Evolutionary conservation across 768 basidiomycete species (phyloP), one percentile per base, ranked within the genome.

Genomic region (Mycena olivaceomarginata): DNA sequence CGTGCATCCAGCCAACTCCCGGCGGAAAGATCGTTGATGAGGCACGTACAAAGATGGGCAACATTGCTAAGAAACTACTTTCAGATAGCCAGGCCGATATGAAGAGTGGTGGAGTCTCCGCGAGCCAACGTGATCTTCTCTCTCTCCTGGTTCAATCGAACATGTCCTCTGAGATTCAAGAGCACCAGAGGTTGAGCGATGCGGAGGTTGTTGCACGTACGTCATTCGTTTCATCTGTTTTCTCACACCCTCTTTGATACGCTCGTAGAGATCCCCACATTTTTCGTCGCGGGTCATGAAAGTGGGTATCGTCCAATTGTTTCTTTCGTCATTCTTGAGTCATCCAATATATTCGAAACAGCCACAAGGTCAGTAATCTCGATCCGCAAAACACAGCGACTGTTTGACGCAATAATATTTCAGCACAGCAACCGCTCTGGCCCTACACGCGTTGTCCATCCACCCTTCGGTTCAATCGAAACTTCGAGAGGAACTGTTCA

Each of bases 141-240:
- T 91, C 91, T 0, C 80, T 94, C n/a, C 85, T 95, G 9, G 85
- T 94, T 62, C 87, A 87, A 67, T 93, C 94, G 2, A 95, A 95
- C 81, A 89, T 92, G 85, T 90, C 92, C 0, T 89, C 88, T 0
- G 92, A 95, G 80, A 79, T 93, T 6, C 89, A 90, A 0, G 89
- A 89, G 9, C 84, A 78, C 59, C 92, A 93, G 81, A 84, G 86
- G 53, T 83, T 95, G 84, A 88, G 88, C 0, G 94, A 95, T 70
- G 88, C 88, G 39, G 94, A 94, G 74, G 91, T 95, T 13, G 74
- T 93, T 2, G 84, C 88, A 65, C 89, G 89, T 93, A 77, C 72
- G 91, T 80, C 39, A 15, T 18, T 67, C 22, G 5, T 9, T 9
- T 22, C 9, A 3, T 37, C 4, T 56, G 6, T 4, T 25, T 25